These are phyloP conservation scores for Linum usitatissimum DNA, from an alignment of 345 rosid genomes.

Conservation along the genomic window DNA sequence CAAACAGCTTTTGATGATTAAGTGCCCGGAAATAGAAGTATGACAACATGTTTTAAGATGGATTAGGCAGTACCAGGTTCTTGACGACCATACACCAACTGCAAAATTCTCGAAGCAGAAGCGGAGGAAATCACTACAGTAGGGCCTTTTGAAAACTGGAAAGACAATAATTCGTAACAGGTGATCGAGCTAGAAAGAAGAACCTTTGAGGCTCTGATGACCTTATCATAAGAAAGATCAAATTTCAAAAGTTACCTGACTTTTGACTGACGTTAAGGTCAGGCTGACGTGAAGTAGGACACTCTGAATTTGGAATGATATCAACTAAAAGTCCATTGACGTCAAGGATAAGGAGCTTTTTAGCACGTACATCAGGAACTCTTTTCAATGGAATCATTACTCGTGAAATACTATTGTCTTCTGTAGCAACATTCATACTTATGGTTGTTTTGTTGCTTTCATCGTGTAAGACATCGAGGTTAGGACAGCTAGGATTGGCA, in stretches of 20 bases:
- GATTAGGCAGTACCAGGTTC: conserved; percentile 13
- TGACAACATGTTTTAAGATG: neutral
- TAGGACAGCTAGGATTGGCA: conserved; percentile 9
- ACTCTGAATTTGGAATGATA: conserved; percentile 8
- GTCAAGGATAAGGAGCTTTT: conserved; percentile 25
- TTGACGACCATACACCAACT: conserved; percentile 27
- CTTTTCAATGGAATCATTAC: conserved; percentile 16
- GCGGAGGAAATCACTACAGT: conserved; percentile 19
- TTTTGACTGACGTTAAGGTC: conserved; percentile 11
- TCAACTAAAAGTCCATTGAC: conserved; percentile 25
- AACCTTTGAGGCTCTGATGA: neutral
- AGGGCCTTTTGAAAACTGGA: conserved; percentile 25
- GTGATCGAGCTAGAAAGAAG: neutral
- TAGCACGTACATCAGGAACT: conserved; percentile 4
- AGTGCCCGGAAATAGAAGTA: neutral
- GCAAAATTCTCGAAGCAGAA: conserved; percentile 24
- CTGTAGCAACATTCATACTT: conserved; percentile 9
- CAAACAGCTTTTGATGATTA: neutral
- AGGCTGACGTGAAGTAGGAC: neutral
- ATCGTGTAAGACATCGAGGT: conserved; percentile 7
- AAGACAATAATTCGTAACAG: neutral
- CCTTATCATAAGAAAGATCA: neutral
- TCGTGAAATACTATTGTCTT: conserved; percentile 14
- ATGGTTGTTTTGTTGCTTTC: conserved; percentile 10
- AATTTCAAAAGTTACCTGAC: conserved; percentile 11